These are phyloP conservation scores for Solanum habrochaites DNA, from an alignment of 257 asterid species.

Conservation along the genomic window DNA sequence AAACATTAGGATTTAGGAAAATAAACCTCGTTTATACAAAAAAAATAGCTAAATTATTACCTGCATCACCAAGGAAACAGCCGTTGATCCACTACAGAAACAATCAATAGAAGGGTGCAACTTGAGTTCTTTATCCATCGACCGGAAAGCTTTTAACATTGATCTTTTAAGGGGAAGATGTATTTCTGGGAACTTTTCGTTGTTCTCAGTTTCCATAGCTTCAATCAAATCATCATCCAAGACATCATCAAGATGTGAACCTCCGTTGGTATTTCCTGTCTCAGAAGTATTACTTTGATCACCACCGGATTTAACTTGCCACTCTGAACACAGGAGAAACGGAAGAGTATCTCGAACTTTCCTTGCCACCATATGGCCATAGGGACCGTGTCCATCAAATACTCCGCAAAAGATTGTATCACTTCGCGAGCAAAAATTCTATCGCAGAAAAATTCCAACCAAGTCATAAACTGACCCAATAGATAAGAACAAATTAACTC, in stretches of 20 bases:
- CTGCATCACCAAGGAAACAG: conserved; percentile 72
- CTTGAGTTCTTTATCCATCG: conserved; percentile 92
- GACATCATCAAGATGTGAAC: conserved; percentile 52
- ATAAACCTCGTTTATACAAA: neutral
- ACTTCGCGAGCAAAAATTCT: conserved; percentile 63
- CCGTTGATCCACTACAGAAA: conserved; percentile 89
- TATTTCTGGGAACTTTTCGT: conserved; percentile 62
- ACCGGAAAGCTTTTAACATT: conserved; percentile 62
- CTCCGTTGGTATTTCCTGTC: conserved; percentile 33
- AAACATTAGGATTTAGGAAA: neutral
- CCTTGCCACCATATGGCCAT: conserved; percentile 94
- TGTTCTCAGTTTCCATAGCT: conserved; percentile 48
- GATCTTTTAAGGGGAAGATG: conserved; percentile 69
- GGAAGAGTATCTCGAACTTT: conserved; percentile 88
- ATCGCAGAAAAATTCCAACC: conserved; percentile 47
- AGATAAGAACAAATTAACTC: conserved; percentile 14
- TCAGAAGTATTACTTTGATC: conserved; percentile 22
- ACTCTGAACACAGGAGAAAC: conserved; percentile 45
- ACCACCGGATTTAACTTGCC: conserved; percentile 38
- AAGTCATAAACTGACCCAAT: conserved; percentile 62
- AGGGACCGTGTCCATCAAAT: conserved; percentile 96
- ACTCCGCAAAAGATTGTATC: conserved; percentile 74
- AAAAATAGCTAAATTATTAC: conserved; percentile 9
- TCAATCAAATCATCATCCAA: conserved; percentile 71
- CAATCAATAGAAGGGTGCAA: conserved; percentile 77